These are phyloP conservation scores for Pythium scleroteichum DNA, from an alignment of 352 stramenopile genomes.

Conservation along the genomic window DNA sequence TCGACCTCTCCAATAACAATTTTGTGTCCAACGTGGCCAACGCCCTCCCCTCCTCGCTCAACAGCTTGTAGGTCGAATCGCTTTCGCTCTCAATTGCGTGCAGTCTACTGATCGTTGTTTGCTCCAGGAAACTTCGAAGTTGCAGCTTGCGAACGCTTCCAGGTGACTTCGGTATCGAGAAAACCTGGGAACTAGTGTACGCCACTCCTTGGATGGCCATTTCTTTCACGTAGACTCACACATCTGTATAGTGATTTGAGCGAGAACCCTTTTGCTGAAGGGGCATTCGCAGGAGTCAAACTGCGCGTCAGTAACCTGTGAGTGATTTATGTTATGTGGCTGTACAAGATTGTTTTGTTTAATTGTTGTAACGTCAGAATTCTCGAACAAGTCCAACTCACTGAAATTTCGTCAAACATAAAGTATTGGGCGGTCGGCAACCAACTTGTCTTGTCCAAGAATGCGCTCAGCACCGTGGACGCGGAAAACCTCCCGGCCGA, in stretches of 20 bases:
- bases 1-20: constrained; percentile 29
- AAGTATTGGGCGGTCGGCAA: constrained; percentile 26
- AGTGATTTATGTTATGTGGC: neutral
- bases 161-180: constrained; percentile 25
- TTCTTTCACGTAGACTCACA: neutral
- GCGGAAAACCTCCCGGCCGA: constrained; percentile 16
- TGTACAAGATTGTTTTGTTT: neutral
- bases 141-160: constrained; percentile 23
- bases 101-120: neutral
- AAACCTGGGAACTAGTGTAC: constrained; percentile 29
- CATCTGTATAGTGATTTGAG: constrained; percentile 23
- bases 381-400: constrained; percentile 26
- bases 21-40: constrained; percentile 9
- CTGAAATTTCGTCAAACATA: constrained; percentile 17
- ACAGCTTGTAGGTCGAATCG: constrained; percentile 13
- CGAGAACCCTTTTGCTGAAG: constrained; percentile 21
- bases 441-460: constrained; percentile 24
- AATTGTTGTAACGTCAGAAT: constrained; percentile 7
- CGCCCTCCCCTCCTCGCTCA: constrained; percentile 20
- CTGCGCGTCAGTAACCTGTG: constrained; percentile 25
- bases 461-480: constrained; percentile 19
- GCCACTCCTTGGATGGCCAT: neutral
- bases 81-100: neutral
- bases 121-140: constrained; percentile 23
- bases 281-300: constrained; percentile 16